Evolutionary conservation across 805 yeast genomes (phyloP).

Genomic region (Candida peoriensis): DNA sequence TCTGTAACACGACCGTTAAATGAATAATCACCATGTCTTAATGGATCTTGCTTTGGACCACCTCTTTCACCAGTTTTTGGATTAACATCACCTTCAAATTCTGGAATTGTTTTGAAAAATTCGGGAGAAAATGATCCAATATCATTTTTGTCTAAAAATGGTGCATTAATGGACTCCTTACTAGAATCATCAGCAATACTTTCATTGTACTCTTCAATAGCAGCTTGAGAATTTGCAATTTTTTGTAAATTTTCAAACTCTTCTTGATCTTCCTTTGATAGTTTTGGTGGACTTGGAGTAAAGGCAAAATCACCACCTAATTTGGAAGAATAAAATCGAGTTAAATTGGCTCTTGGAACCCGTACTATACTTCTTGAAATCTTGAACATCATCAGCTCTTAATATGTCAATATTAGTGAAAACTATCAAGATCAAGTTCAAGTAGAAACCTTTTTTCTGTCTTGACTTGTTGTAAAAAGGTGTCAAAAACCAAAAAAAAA

Average conservation of each 20-base stretch:
- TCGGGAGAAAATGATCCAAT: slow-evolving; percentile 66
- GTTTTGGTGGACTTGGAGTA: slow-evolving; percentile 54
- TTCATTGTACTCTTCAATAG: slow-evolving; percentile 67
- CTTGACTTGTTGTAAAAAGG: too few species aligned
- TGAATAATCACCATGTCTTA: slow-evolving; percentile 87
- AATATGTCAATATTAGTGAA: too few species aligned
- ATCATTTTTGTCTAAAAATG: slow-evolving; percentile 41
- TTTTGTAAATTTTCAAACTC: slow-evolving; percentile 87
- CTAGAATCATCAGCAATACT: slow-evolving; percentile 27
- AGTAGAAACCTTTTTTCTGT: too few species aligned
- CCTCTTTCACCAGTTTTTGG: slow-evolving; percentile 94
- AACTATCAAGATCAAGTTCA: too few species aligned
- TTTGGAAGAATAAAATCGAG: slow-evolving; percentile 20
- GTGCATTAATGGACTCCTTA: slow-evolving; percentile 29
- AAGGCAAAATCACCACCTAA: slow-evolving; percentile 16
- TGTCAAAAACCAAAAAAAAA: too few species aligned
- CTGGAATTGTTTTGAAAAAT: slow-evolving; percentile 76
- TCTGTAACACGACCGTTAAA: slow-evolving; percentile 96
- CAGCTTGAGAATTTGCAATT: slow-evolving; percentile 72
- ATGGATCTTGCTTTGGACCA: slow-evolving; percentile 97
- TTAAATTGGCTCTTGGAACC: too few species aligned
- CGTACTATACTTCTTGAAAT: too few species aligned
- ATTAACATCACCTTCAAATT: slow-evolving; percentile 90
- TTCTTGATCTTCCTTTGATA: slow-evolving; percentile 78
- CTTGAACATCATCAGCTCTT: too few species aligned